Percentiles rank a stretch among this genome's conserved stretches.
These are phyloP conservation scores for Clarireedia homoeocarpa DNA, from an alignment of 2,329 filamentous ascomycete genomes.

Conservation along the genomic window DNA sequence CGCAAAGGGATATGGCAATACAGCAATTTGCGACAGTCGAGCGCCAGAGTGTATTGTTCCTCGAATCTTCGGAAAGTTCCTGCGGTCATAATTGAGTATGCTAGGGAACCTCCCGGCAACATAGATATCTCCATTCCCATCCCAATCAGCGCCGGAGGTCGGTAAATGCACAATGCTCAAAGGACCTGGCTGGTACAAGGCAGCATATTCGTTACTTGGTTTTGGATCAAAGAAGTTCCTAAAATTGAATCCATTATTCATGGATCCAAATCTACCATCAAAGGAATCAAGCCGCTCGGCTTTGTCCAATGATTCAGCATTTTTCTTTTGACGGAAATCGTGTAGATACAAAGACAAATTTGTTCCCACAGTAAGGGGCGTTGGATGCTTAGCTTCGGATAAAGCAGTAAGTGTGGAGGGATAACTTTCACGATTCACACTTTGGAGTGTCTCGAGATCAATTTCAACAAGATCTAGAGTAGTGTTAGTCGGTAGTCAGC, in stretches of 20 bases:
- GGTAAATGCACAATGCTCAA: slow-evolving; percentile 76
- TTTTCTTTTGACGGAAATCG: slow-evolving; percentile 52
- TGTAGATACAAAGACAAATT: slow-evolving; percentile 74
- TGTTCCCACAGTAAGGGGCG: slow-evolving; percentile 78
- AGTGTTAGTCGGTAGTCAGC: neutral
- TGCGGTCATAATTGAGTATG: slow-evolving; percentile 62
- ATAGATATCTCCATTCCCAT: slow-evolving; percentile 65
- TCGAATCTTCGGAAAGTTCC: slow-evolving; percentile 71
- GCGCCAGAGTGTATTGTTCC: slow-evolving; percentile 80
- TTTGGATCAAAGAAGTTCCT: slow-evolving; percentile 34
- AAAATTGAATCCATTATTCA: slow-evolving; percentile 17
- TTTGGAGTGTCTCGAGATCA: slow-evolving; percentile 64
- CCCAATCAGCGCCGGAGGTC: slow-evolving; percentile 35
- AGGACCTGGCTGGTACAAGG: slow-evolving; percentile 72
- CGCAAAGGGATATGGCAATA: slow-evolving; percentile 60
- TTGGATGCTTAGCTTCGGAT: slow-evolving; percentile 56
- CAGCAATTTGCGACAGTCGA: slow-evolving; percentile 63
- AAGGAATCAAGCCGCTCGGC: slow-evolving; percentile 21
- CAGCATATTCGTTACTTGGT: slow-evolving; percentile 53
- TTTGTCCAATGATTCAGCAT: slow-evolving; percentile 16
- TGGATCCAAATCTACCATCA: slow-evolving; percentile 21
- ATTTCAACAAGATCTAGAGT: slow-evolving; percentile 62
- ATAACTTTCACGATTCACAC: slow-evolving; percentile 63
- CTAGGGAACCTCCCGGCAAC: slow-evolving; percentile 83
- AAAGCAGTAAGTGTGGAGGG: slow-evolving; percentile 79